phyloP scores from a whole-genome alignment of 2,329 filamentous ascomycete species.

The Biscogniauxia sp. region DNA sequence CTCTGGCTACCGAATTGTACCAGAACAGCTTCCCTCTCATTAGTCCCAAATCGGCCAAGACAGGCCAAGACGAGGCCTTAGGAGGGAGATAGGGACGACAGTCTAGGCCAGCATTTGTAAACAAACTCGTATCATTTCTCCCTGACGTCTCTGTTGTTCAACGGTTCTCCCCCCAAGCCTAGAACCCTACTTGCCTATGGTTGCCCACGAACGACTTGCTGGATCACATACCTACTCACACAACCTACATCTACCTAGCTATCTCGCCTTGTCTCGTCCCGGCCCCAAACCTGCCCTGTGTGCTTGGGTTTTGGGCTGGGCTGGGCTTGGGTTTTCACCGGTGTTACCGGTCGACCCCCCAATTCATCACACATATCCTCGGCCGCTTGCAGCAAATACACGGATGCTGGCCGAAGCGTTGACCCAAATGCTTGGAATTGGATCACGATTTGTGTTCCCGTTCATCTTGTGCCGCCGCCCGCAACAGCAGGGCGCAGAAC shows the following conservation, averaged over 20 bases:
- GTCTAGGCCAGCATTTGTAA: neutral
- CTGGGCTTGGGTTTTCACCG: neutral
- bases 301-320: neutral
- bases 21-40: too few relatives aligned
- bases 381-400: neutral
- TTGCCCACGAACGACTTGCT: too few relatives aligned
- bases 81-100: too few relatives aligned
- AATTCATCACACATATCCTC: neutral
- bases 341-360: neutral
- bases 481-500: neutral
- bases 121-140: neutral
- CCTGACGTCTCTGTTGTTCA: neutral
- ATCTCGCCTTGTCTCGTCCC: neutral
- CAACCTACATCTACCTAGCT: too few relatives aligned
- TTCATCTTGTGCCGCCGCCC: neutral
- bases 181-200: neutral
- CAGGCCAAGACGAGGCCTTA: too few relatives aligned
- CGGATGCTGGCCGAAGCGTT: neutral
- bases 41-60: too few relatives aligned
- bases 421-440: neutral
- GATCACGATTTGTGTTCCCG: neutral
- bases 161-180: neutral
- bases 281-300: too few relatives aligned
- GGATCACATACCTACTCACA: too few relatives aligned
- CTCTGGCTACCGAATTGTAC: neutral